phyloP scores from a whole-genome alignment of 352 stramenopile species.

The Globisporangium irregulare region DNA sequence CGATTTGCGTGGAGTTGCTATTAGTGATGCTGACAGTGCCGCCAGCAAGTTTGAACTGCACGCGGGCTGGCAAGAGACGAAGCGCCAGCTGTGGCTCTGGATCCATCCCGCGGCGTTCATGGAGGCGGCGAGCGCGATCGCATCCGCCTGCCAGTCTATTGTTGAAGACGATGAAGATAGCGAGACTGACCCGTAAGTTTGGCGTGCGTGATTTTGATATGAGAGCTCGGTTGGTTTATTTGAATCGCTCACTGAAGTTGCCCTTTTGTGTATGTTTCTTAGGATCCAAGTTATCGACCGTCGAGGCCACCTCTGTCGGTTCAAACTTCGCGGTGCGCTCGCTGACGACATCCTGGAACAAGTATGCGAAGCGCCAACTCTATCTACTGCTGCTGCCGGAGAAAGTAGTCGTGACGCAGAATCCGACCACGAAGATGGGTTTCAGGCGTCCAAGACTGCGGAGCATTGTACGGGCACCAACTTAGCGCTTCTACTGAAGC shows the following conservation, averaged over 20 bases:
- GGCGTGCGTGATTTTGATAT: neutral
- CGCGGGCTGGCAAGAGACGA: slow-evolving; percentile 38
- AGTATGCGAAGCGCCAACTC: slow-evolving; percentile 15
- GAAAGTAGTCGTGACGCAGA: slow-evolving; percentile 19
- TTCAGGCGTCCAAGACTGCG: slow-evolving; percentile 11
- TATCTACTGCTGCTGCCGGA: slow-evolving; percentile 1
- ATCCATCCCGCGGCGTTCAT: slow-evolving; percentile 75
- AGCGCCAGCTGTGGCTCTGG: slow-evolving; percentile 77
- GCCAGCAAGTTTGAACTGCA: slow-evolving; percentile 30
- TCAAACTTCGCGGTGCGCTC: slow-evolving; percentile 61
- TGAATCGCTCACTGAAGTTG: neutral
- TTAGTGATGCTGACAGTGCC: neutral
- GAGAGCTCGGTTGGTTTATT: neutral
- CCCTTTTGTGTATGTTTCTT: neutral
- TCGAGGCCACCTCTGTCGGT: slow-evolving; percentile 54
- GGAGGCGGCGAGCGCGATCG: slow-evolving; percentile 62
- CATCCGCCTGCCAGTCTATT: slow-evolving; percentile 44
- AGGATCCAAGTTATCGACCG: slow-evolving; percentile 66
- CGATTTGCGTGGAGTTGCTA: slow-evolving; percentile 18
- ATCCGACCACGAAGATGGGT: slow-evolving; percentile 61
- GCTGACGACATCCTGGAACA: slow-evolving; percentile 34
- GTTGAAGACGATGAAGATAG: slow-evolving; percentile 40
- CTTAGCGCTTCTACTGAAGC: slow-evolving; percentile 6
- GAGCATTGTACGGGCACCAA: slow-evolving; percentile 17
- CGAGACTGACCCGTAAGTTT: neutral